These are phyloP conservation scores for Cercospora berteroae DNA, from an alignment of 2,329 filamentous ascomycete genomes.

Conservation along the genomic window DNA sequence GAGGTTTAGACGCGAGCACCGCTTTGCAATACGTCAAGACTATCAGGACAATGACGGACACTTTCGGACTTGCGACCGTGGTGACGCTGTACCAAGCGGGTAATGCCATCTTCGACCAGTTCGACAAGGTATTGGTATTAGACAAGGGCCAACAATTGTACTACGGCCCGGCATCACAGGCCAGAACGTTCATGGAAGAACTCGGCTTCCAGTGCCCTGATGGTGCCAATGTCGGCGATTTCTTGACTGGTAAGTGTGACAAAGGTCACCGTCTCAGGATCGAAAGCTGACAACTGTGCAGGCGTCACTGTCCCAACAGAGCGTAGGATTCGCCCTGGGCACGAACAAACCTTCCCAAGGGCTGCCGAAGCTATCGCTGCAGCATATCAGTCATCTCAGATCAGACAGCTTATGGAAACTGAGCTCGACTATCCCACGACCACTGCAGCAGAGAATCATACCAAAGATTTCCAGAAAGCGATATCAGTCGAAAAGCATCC, in stretches of 20 bases:
- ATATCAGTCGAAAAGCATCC: conserved; percentile 56
- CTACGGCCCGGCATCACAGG: conserved; percentile 59
- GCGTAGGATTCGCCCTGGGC: conserved; percentile 43
- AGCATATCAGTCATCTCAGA: conserved; percentile 53
- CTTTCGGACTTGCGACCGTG: conserved; percentile 57
- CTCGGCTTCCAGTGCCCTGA: conserved; percentile 62
- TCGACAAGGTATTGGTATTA: conserved; percentile 67
- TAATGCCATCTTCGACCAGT: conserved; percentile 65
- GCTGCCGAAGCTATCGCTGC: conserved; percentile 45
- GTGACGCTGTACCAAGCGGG: conserved; percentile 68
- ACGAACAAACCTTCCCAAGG: conserved; percentile 41
- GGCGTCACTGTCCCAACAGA: conserved; percentile 54
- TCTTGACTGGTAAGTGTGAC: conserved; percentile 51
- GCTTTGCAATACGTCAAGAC: conserved; percentile 54
- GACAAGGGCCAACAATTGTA: conserved; percentile 64
- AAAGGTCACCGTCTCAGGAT: background rate
- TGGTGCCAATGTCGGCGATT: conserved; percentile 64
- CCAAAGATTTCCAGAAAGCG: conserved; percentile 53
- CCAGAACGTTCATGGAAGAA: conserved; percentile 62
- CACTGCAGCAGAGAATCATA: conserved; percentile 49
- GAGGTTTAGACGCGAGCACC: conserved; percentile 64
- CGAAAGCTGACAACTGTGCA: background rate
- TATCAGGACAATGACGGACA: conserved; percentile 61
- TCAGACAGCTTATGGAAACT: conserved; percentile 49
- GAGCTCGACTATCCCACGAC: conserved; percentile 59